Base-by-base conservation (phyloP, 2,329 filamentous ascomycete genomes). In the Diaporthe citri region DNA sequence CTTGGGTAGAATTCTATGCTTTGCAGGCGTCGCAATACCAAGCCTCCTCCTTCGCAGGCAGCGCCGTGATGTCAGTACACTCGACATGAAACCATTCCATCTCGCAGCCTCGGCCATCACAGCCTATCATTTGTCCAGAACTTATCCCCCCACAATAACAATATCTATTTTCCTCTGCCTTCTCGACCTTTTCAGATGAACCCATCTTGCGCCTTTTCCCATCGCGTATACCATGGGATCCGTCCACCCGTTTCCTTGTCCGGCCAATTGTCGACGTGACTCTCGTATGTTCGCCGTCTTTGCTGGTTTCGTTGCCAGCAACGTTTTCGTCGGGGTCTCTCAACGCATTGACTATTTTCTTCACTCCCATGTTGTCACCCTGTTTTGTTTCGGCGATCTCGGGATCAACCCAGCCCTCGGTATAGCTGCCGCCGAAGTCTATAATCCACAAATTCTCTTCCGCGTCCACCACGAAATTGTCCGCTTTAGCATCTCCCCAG, bases 371-470 rank as follows among this genome's bases (percentile, higher is more conserved):
- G 25, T 72, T 51, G 36, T 75, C 69, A 17, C 73, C 73, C 39
- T 59, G 12, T 25, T 48, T 52, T 4, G 73, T 75, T 28, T 72
- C 73, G 3, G 51, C 73, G 34, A 75, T 59, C 12, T 72, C 69
- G 17, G 67, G 73, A 15, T 77, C 76, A 34, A 82, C 78, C 79
- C 80, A 82, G 22, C 81, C 81, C n/a, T 72, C 59, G 0, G 80
- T 82, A 36, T 80, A 81, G 39, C 80, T 76, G 25, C 80, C 81
- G 3, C 79, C 81, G 74, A 83, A 83, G 66, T 83, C 80, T 22
- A 79, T 78, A 1, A 82, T 69, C 79, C 81, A 82, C 0, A 80
- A 78, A 66, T 83, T 76, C 9, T 80, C 78, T 17, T 79, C 67
- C 22, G 66, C 55, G 46, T 81, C 80, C 28, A 83, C 79, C 17